These are phyloP conservation scores for Paratinospora sagittata DNA, from an alignment of 164 flowering plant species.

Conservation along the genomic window DNA sequence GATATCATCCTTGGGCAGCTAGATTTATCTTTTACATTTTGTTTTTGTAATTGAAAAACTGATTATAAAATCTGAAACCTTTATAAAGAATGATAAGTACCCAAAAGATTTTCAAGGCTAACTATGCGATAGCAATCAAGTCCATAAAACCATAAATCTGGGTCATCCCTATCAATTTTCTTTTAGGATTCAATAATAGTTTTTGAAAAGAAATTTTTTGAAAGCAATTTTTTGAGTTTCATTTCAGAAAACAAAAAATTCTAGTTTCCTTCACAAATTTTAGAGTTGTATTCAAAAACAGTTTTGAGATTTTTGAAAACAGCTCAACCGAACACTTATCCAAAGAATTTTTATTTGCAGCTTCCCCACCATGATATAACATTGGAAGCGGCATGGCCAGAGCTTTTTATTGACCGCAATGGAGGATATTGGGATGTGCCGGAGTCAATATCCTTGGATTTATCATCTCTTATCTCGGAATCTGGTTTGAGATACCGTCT, in stretches of 20 bases:
- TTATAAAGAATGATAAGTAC: neutral
- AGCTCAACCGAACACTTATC: no score
- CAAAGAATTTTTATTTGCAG: no score
- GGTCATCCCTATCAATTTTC: no score
- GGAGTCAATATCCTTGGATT: conserved; percentile 58
- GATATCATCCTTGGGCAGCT: neutral
- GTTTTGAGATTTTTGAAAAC: no score
- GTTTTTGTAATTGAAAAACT: neutral
- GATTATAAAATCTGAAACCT: neutral
- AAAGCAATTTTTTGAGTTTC: no score
- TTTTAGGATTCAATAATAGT: no score
- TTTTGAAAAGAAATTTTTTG: no score
- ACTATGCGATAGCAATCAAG: no score
- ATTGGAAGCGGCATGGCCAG: conserved; percentile 89
- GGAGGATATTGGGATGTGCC: conserved; percentile 90
- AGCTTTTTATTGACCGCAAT: conserved; percentile 63
- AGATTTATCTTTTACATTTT: neutral
- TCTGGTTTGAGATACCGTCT: conserved; percentile 67
- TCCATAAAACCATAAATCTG: no score
- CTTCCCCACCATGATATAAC: conserved; percentile 72
- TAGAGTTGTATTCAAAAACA: no score
- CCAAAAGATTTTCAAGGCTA: neutral
- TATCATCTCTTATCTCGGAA: conserved; percentile 52
- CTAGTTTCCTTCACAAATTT: no score
- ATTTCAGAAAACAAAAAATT: no score